Evolutionary conservation across 257 asterid genomes (phyloP).

Genomic region (Haberlea rhodopensis): DNA sequence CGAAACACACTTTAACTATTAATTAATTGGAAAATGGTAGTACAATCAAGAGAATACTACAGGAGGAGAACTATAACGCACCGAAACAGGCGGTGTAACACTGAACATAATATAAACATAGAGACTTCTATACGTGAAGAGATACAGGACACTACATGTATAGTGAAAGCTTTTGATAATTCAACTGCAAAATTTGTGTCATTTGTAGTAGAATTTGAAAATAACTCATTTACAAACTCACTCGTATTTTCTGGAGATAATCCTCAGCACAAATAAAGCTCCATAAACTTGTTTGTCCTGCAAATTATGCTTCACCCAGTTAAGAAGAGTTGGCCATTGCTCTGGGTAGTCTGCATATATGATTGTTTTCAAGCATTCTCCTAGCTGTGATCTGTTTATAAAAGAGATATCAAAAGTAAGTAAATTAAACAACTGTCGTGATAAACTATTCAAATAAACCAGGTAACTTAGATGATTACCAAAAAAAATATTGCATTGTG

Average conservation of each 20-base stretch:
- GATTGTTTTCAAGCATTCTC: constrained; percentile 87
- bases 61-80: not conserved
- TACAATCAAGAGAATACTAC: not conserved
- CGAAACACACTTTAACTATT: not conserved
- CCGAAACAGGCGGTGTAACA: not conserved
- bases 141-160: not conserved
- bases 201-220: not conserved
- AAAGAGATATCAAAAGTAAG: constrained; percentile 23
- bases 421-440: constrained; percentile 14
- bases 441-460: constrained; percentile 7
- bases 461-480: not conserved
- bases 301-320: constrained; percentile 87
- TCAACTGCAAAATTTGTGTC: not conserved
- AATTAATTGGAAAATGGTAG: constrained; percentile 1
- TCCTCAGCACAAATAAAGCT: constrained; percentile 82
- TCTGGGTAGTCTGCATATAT: constrained; percentile 91
- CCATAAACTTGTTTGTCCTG: constrained; percentile 91
- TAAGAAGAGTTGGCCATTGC: constrained; percentile 90
- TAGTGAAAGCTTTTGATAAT: not conserved
- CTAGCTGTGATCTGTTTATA: constrained; percentile 78
- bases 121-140: too few species aligned
- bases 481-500: not conserved
- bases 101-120: not conserved
- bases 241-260: constrained; percentile 95
- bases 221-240: constrained; percentile 40